Conservation (phyloP, 345 rosid species). For the Salix suchowensis region DNA sequence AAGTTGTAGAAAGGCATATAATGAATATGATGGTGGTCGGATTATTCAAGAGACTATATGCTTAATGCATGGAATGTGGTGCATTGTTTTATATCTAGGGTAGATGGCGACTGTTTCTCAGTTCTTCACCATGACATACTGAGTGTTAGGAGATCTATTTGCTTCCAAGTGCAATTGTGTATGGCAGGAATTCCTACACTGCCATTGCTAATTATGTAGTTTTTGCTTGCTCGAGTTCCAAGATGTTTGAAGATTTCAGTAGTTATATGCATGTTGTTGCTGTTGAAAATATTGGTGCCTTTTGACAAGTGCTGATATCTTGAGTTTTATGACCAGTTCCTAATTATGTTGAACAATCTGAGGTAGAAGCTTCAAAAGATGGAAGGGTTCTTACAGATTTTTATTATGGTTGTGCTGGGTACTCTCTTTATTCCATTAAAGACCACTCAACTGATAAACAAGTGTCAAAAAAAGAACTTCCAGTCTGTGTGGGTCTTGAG, state of each 20-base stretch:
- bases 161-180: neutral
- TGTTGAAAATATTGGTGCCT: neutral
- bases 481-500: constrained; percentile 61
- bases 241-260: neutral
- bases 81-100: neutral
- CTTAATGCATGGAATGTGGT: neutral
- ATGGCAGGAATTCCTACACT: neutral
- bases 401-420: constrained; percentile 65
- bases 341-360: constrained; percentile 41
- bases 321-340: constrained; percentile 33
- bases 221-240: neutral
- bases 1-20: neutral
- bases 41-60: neutral
- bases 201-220: neutral
- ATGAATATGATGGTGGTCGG: neutral
- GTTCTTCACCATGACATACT: neutral
- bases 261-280: neutral
- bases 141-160: neutral
- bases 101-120: neutral
- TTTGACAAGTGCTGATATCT: neutral
- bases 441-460: constrained; percentile 35
- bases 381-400: constrained; percentile 37
- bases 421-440: constrained; percentile 43
- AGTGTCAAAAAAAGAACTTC: constrained; percentile 39
- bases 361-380: constrained; percentile 45